These are phyloP conservation scores for Fusarium nematophilum DNA, from an alignment of 2,329 filamentous ascomycete genomes.

Conservation along the genomic window DNA sequence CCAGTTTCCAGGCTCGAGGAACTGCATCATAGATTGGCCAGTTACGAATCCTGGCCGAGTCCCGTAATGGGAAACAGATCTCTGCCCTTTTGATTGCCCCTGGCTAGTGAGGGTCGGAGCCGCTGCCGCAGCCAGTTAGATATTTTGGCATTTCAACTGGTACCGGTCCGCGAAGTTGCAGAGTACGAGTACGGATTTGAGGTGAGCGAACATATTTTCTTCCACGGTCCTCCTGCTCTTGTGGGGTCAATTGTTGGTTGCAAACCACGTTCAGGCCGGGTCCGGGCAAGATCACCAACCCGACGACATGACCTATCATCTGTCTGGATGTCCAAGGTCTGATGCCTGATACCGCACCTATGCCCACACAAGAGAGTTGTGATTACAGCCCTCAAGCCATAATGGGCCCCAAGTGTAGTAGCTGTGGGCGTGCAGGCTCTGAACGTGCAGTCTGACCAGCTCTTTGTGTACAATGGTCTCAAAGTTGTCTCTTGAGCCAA, in stretches of 20 bases:
- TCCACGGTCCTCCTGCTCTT: constrained; percentile 1
- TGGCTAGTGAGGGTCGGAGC: constrained; percentile 2
- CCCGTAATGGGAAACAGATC: not conserved
- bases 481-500: constrained; percentile 2
- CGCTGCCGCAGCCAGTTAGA: constrained; percentile 2
- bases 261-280: constrained; percentile 20
- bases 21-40: not conserved
- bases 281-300: constrained; percentile 20
- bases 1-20: constrained; percentile 1
- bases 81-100: not conserved
- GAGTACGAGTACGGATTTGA: not conserved
- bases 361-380: too few relatives aligned
- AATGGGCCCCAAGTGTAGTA: too few relatives aligned
- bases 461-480: not conserved
- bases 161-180: too few relatives aligned
- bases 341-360: too few relatives aligned
- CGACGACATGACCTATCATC: constrained; percentile 36
- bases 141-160: not conserved
- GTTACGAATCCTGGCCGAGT: not conserved
- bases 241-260: constrained; percentile 38
- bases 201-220: not conserved
- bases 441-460: too few relatives aligned
- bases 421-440: too few relatives aligned
- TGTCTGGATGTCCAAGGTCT: not conserved
- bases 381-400: too few relatives aligned